Base-by-base conservation (phyloP, 2,329 filamentous ascomycete species). In the Kalmusia sp. region DNA sequence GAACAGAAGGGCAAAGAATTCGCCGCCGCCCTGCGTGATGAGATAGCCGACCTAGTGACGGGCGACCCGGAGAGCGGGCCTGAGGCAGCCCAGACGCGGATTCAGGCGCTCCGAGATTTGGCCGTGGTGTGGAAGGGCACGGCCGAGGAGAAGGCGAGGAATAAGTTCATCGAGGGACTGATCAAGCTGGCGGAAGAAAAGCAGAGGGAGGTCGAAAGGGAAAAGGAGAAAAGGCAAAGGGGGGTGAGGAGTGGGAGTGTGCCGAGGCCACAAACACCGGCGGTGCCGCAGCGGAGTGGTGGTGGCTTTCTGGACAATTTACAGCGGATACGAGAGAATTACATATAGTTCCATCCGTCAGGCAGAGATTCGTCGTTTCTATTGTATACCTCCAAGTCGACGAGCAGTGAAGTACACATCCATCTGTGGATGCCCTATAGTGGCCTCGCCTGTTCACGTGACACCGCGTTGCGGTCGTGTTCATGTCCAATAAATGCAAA, bases 111-210 rank as follows among this genome's bases (percentile, higher is more conserved):
- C 51, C 88, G 92, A 67, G 84, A 87, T 57, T 76, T 98, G 58
- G 86, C 87, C 3, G 77, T 77, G n/a, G 87, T 99, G 19, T 99
- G 95, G 93, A 93, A 90, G 71, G 92, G 92, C n/a, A 97, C 95
- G 2, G 89, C 91, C 0, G 95, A 99, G 77, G 95, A 98, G 73
- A 96, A 91, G 76, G 91, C 92, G 5, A 82, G 95, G 48, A 78
- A 78, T 8, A 90, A 86, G 66, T 92, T 97, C 70, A 87, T 99
- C 15, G 93, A 98, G 59, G 83, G 84, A 46, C 73, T 99, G 64
- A 86, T 87, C 28, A 92, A 87, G 78, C 83, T 91, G 75, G 91
- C 96, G 1, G 92, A 97, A 68, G 93, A 97, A 21, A 79, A 80
- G 61, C 77, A 79, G 58, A 81, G 72, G 58, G 72, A 72, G 1